Conservation (phyloP, 352 stramenopile species). For the Elongisporangium anandrum region DNA sequence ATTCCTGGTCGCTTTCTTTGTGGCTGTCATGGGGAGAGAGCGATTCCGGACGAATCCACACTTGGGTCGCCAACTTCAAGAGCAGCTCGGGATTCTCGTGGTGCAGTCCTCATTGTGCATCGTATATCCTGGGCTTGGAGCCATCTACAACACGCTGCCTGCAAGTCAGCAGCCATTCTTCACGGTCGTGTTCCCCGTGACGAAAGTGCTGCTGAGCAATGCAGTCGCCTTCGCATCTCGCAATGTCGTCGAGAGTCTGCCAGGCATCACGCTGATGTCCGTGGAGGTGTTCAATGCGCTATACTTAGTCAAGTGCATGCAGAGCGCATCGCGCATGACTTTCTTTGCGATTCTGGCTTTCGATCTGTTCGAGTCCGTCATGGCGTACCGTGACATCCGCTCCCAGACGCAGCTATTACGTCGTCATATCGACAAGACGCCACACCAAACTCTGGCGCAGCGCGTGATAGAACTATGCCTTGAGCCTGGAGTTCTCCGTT, state of each 20-base stretch:
- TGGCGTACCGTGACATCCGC: not conserved
- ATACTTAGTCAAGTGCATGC: conserved; percentile 20
- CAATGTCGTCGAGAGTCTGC: not conserved
- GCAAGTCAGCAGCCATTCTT: conserved; percentile 2
- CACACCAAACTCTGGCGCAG: not conserved
- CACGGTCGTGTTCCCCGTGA: conserved; percentile 17
- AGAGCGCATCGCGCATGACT: conserved; percentile 1
- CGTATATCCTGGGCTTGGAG: conserved; percentile 9
- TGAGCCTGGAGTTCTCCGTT: not conserved
- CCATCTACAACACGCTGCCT: not conserved
- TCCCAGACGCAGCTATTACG: not conserved
- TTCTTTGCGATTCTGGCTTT: not conserved
- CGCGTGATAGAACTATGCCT: not conserved
- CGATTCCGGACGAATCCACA: not conserved
- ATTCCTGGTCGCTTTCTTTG: not conserved
- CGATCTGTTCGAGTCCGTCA: not conserved
- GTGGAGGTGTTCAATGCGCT: conserved; percentile 27
- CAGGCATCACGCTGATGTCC: conserved; percentile 8
- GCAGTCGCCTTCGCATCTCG: conserved; percentile 2
- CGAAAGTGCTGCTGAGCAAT: conserved; percentile 21
- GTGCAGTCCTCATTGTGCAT: conserved; percentile 12
- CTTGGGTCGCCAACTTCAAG: conserved; percentile 1
- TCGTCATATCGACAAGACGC: not conserved
- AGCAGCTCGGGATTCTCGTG: conserved; percentile 1
- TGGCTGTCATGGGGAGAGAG: not conserved